Evolutionary conservation across 2,329 filamentous ascomycete species (phyloP).

Genomic region (Xylaria sp.): DNA sequence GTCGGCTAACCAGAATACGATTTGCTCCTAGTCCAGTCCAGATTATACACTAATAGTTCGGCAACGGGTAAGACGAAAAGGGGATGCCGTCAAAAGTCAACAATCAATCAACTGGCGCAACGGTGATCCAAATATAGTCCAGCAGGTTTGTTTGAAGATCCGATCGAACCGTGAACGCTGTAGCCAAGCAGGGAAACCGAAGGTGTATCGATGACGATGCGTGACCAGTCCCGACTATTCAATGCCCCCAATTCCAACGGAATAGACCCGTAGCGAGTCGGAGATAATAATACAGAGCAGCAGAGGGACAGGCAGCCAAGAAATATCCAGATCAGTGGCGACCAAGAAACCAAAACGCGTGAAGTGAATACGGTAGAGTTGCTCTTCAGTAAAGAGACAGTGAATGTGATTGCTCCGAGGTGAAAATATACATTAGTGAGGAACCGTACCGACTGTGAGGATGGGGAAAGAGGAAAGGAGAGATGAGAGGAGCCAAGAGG

Average conservation of each 20-base stretch:
- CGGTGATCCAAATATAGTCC: slow-evolving; percentile 11
- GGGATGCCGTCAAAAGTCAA: neutral
- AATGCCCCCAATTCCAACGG: neutral
- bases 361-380: slow-evolving; percentile 11
- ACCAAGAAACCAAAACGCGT: slow-evolving; percentile 14
- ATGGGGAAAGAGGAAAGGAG: neutral
- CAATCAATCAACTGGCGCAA: neutral
- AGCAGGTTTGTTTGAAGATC: neutral
- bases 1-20: slow-evolving; percentile 5
- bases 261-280: slow-evolving; percentile 2
- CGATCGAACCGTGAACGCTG: neutral
- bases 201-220: neutral
- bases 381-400: slow-evolving; percentile 6
- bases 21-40: neutral
- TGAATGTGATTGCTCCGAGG: neutral
- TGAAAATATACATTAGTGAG: neutral
- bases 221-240: slow-evolving; percentile 11
- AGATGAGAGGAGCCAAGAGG: neutral
- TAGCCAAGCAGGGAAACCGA: neutral
- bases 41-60: slow-evolving; percentile 12
- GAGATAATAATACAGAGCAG: slow-evolving; percentile 19
- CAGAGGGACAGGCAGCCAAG: slow-evolving; percentile 5
- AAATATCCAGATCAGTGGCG: slow-evolving; percentile 19
- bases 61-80: slow-evolving; percentile 9
- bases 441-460: no score